A percentile compares a stretch with the other conserved stretches of the same genome.
These are phyloP conservation scores for Aquanectria penicillioides DNA, from an alignment of 2,329 filamentous ascomycete species.

Conservation along the genomic window DNA sequence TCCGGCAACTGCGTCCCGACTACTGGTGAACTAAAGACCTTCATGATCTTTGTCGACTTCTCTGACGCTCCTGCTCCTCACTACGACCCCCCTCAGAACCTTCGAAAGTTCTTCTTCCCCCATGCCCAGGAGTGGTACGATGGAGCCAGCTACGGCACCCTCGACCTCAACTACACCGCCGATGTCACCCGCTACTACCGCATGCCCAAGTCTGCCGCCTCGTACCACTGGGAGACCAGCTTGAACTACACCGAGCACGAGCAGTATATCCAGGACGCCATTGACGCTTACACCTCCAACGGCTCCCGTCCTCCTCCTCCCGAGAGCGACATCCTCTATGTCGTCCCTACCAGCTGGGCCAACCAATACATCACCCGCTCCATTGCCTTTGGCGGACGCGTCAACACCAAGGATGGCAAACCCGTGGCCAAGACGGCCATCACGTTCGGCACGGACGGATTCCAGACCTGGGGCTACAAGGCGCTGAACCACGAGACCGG, in stretches of 20 bases:
- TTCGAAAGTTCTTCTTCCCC: slow-evolving; percentile 30
- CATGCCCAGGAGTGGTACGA: slow-evolving; percentile 31
- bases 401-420: slow-evolving; percentile 38
- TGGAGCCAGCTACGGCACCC: slow-evolving; percentile 37
- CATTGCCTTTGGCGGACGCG: background rate
- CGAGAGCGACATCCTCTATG: slow-evolving; percentile 26
- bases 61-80: slow-evolving; percentile 36
- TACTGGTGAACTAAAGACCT: slow-evolving; percentile 42
- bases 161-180: slow-evolving; percentile 35
- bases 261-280: slow-evolving; percentile 28
- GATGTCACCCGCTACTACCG: slow-evolving; percentile 38
- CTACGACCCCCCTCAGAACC: slow-evolving; percentile 34
- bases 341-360: slow-evolving; percentile 22
- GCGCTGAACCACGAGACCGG: slow-evolving; percentile 51
- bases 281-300: slow-evolving; percentile 21
- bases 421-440: slow-evolving; percentile 45
- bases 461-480: slow-evolving; percentile 45
- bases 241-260: slow-evolving; percentile 12
- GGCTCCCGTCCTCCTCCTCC: slow-evolving; percentile 5
- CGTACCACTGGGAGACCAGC: slow-evolving; percentile 30
- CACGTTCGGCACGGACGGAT: slow-evolving; percentile 47
- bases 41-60: slow-evolving; percentile 52
- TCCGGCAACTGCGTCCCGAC: slow-evolving; percentile 44
- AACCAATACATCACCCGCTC: slow-evolving; percentile 18
- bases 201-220: slow-evolving; percentile 40